These are phyloP conservation scores for Hypoxylon lenormandii DNA, from an alignment of 495 filamentous ascomycete genomes.

Conservation along the genomic window DNA sequence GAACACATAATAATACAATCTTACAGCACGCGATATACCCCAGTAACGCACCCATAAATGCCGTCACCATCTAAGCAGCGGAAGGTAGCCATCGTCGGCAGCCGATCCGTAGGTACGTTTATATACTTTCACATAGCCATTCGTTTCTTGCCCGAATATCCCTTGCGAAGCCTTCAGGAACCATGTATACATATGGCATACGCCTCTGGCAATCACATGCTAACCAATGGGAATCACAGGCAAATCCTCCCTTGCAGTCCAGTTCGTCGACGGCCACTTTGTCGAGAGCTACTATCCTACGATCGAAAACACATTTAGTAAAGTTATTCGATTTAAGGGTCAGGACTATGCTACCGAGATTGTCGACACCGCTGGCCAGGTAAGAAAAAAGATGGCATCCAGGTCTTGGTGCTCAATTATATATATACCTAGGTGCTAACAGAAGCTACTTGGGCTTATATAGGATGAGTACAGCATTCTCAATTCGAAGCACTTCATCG, in stretches of 20 bases:
- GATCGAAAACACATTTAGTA: conserved; percentile 98
- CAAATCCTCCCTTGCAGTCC: conserved; percentile 97
- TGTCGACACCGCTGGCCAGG: conserved; percentile 97
- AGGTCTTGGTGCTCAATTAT: neutral
- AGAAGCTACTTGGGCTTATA: conserved; percentile 1
- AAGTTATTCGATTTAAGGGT: conserved; percentile 87
- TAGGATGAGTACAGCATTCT: conserved; percentile 98
- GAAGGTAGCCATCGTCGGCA: conserved; percentile 98
- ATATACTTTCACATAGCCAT: neutral
- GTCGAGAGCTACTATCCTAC: conserved; percentile 99
- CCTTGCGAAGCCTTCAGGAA: conserved; percentile 25
- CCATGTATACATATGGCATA: conserved; percentile 19
- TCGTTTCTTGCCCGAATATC: conserved; percentile 14
- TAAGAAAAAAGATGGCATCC: conserved; percentile 56
- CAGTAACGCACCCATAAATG: conserved; percentile 63
- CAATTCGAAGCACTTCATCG: conserved; percentile 98
- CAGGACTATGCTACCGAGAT: conserved; percentile 97
- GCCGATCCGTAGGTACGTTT: conserved; percentile 89
- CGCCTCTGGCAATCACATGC: conserved; percentile 19
- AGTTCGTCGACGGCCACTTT: conserved; percentile 97
- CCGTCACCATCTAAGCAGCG: conserved; percentile 88
- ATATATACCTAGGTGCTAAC: too few species aligned
- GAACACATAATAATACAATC: conserved; percentile 21
- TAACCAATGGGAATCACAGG: conserved; percentile 64
- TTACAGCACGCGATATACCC: conserved; percentile 25